phyloP scores from a whole-genome alignment of 2,329 filamentous ascomycete species.

The Talaromyces amestolkiae region DNA sequence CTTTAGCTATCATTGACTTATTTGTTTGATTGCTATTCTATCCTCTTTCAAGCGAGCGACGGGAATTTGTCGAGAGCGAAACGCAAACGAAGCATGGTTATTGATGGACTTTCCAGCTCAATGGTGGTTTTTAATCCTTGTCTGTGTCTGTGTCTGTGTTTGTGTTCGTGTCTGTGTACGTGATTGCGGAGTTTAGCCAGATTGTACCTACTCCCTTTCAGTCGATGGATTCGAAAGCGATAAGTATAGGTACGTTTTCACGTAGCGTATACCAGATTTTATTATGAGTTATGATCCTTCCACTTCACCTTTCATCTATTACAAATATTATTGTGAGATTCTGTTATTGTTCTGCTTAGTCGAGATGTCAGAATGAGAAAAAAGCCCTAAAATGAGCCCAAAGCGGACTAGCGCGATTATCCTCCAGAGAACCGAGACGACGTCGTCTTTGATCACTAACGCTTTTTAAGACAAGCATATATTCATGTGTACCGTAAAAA shows the following conservation, averaged over 20 bases:
- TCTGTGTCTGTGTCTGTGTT: no score
- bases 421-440: neutral
- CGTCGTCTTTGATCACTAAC: neutral
- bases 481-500: neutral
- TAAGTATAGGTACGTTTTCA: neutral
- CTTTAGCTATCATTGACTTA: neutral
- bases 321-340: neutral
- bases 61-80: neutral
- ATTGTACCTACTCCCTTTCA: neutral
- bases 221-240: neutral
- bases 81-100: neutral
- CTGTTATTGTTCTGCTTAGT: neutral
- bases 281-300: neutral
- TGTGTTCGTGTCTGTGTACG: neutral
- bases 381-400: conserved; percentile 1
- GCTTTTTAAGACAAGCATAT: neutral
- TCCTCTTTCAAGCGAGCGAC: neutral
- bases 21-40: neutral
- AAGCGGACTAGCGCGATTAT: neutral
- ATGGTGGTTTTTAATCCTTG: neutral
- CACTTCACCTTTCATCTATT: no score
- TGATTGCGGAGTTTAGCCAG: neutral
- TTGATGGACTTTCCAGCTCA: neutral
- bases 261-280: neutral
- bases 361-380: neutral